These are phyloP conservation scores for Wickerhamiella brachini DNA, from an alignment of 805 yeast species.

Conservation along the genomic window DNA sequence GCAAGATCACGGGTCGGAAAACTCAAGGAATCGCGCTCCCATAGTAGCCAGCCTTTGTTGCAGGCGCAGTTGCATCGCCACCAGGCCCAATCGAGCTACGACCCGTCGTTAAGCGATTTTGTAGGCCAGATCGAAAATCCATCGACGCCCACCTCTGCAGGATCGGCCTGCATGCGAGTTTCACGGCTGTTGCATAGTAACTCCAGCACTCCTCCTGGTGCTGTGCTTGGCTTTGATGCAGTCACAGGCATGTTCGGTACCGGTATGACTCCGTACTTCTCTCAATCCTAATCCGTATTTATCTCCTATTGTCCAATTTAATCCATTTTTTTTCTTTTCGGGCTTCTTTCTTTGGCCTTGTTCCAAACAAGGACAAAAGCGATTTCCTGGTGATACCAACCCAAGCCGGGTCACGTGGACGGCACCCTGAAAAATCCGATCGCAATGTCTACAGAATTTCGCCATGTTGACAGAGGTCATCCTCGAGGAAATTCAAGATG, in stretches of 20 bases:
- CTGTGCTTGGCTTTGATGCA: constrained; percentile 12
- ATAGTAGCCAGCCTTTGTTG: background rate
- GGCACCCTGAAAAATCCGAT: background rate
- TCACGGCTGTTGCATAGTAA: background rate
- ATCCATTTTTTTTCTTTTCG: background rate
- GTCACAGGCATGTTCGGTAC: constrained; percentile 11
- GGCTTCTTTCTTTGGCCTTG: background rate
- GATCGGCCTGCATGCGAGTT: constrained; percentile 2
- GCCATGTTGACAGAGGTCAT: constrained; percentile 3
- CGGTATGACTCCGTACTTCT: constrained; percentile 20
- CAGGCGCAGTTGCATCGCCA: background rate
- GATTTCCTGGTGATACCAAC: background rate
- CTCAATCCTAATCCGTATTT: constrained; percentile 2
- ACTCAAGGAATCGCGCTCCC: background rate
- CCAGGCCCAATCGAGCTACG: background rate
- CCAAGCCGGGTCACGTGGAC: background rate
- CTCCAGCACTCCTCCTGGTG: constrained; percentile 17
- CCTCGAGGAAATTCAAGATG: constrained; percentile 43
- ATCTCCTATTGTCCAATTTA: background rate
- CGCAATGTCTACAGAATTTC: background rate
- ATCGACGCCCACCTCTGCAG: constrained; percentile 1
- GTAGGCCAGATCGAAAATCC: background rate
- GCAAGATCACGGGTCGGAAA: constrained; percentile 11
- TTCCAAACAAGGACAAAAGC: too few species aligned
- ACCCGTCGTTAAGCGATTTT: background rate